Evolutionary conservation across 768 basidiomycete species (phyloP), one percentile per base, ranked within the genome.

Genomic region (Paxillus involutus): DNA sequence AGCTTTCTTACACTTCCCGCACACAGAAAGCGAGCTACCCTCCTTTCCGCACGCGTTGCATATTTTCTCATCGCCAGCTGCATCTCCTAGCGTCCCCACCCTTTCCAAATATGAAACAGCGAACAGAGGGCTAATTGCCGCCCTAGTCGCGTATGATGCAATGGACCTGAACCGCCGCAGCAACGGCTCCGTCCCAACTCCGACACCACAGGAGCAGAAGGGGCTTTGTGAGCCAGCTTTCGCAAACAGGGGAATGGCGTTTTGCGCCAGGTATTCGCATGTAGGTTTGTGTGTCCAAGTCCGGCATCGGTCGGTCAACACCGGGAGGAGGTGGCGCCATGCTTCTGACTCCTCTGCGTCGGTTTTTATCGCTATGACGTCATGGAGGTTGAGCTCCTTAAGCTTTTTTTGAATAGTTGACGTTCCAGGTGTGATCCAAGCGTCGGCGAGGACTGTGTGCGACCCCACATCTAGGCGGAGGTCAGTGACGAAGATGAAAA

Each of bases 41-140:
- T 11, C 36, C 59, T 51, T 55, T 57, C 47, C 64, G 62, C 37
- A 60, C 55, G 3, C 26, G 11, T 11, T 32, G 69, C 26, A 70
- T 3, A 59, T 47, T 14, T 16, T 51, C 6, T n/a, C 69, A 71
- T 49, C 35, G n/a, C 14, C 19, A 46, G 26, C 26, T 26, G 26
- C 26, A 26, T 26, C 26, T 6, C 26, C 26, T 3, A 6, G 26
- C 26, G 6, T 26, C 26, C 26, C 26, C 26, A 26, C 26, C 26
- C 4, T 26, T 26, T 83, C 79, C 57, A 82, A 50, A 60, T 78
- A 82, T 6, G 81, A 71, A 14, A 79, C 74, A 0, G 78, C 73
- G 48, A 84, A 85, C 11, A 86, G 64, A 0, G 81, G 84, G 2
- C 76, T 71, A 37, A 86, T 65, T 0, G 80, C 85, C 5, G 75